Evolutionary conservation across 208 protist genomes (phyloP).

Genomic region (Leptomonas pyrrhocoris): DNA sequence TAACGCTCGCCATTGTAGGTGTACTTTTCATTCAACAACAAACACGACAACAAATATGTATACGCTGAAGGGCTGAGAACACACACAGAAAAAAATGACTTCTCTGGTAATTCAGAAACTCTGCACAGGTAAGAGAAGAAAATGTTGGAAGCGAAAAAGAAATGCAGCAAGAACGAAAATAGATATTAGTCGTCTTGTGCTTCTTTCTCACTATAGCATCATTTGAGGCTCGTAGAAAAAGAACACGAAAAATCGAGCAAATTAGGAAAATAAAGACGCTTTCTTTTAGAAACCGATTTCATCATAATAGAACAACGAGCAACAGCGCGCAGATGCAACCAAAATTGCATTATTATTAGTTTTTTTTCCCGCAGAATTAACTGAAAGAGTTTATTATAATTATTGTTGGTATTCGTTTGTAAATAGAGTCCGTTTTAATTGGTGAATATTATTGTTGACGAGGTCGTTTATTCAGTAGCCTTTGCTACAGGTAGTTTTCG

Average conservation of each 20-base stretch:
- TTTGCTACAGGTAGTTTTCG: neutral
- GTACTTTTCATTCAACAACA: neutral
- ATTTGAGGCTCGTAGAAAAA: too few species aligned
- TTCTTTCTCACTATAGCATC: too few species aligned
- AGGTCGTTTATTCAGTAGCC: neutral
- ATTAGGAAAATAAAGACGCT: too few species aligned
- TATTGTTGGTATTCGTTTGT: neutral
- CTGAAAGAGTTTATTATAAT: neutral
- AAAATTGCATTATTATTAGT: neutral
- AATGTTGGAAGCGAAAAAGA: neutral
- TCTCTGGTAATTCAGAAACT: too few species aligned
- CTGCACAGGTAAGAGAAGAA: neutral
- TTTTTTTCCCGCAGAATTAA: neutral
- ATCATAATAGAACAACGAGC: too few species aligned
- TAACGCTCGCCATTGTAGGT: constrained; percentile 42
- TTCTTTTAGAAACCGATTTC: too few species aligned
- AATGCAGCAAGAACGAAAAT: neutral
- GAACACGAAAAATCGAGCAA: too few species aligned
- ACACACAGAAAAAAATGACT: too few species aligned
- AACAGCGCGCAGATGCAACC: too few species aligned
- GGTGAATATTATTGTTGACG: too few species aligned
- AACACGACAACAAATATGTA: neutral
- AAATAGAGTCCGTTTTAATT: neutral
- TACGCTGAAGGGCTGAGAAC: neutral
- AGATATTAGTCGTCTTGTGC: too few species aligned